Percentiles rank a stretch among this genome's conserved stretches.
Evolutionary conservation across 805 yeast genomes (phyloP).

Genomic region (Starmerella cellae): DNA sequence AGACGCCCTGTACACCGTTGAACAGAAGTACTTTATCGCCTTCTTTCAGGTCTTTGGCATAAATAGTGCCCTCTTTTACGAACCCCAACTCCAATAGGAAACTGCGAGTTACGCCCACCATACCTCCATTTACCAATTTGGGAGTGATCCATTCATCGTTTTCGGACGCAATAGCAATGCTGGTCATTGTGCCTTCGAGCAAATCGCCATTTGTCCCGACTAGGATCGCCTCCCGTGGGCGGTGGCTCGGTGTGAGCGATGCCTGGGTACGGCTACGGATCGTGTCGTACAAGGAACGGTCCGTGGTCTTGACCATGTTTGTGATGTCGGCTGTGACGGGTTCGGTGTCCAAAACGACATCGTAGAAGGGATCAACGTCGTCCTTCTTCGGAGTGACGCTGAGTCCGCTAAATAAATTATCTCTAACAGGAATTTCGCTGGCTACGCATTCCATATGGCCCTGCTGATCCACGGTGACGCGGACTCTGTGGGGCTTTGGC

Average conservation of each 20-base stretch:
- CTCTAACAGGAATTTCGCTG: slow-evolving; percentile 24
- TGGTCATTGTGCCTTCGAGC: slow-evolving; percentile 74
- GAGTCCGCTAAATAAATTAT: slow-evolving; percentile 23
- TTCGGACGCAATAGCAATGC: slow-evolving; percentile 48
- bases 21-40: slow-evolving; percentile 64
- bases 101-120: slow-evolving; percentile 71
- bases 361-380: slow-evolving; percentile 34
- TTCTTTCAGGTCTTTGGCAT: slow-evolving; percentile 34
- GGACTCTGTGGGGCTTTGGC: slow-evolving; percentile 33
- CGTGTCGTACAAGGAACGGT: slow-evolving; percentile 45
- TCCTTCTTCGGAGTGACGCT: slow-evolving; percentile 17
- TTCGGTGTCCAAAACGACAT: slow-evolving; percentile 43
- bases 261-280: slow-evolving; percentile 36
- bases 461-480: slow-evolving; percentile 32
- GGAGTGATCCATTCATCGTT: slow-evolving; percentile 68
- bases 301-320: slow-evolving; percentile 68
- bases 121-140: slow-evolving; percentile 56
- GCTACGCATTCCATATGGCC: slow-evolving; percentile 33
- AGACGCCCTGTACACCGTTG: slow-evolving; percentile 73
- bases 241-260: not conserved
- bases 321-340: slow-evolving; percentile 37
- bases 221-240: slow-evolving; percentile 51
- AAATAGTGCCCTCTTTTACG: slow-evolving; percentile 42
- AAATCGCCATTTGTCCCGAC: slow-evolving; percentile 47
- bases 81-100: slow-evolving; percentile 42